Evolutionary conservation across 768 basidiomycete species (phyloP), one percentile per base, ranked within the genome.

Genomic region (Podaxis sp.): DNA sequence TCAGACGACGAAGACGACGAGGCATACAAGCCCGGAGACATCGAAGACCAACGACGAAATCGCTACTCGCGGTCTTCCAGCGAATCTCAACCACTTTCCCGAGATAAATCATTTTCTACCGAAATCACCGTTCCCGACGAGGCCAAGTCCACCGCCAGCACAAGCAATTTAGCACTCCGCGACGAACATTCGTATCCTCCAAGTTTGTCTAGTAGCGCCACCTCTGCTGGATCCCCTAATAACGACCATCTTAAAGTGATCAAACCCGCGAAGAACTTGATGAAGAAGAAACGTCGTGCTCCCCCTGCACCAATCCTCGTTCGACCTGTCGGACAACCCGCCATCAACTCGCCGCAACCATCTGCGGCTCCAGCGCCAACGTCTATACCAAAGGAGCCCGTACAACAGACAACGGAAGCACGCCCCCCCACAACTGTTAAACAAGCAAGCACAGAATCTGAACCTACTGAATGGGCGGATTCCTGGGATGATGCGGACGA

Each of bases 121-220:
- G 54, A 63, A 57, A 60, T 65, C 24, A 69, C 70, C 42, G 75
- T 71, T 8, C 72, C 73, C 12, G 74, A 75, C 17, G 81, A 82
- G 64, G 68, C 73, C 38, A 83, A 84, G 70, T 77, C 78, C 4
- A 67, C 74, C 22, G 72, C 73, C 9, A 73, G 77, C 9, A 75
- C 74, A 38, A 74, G 76, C 11, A 67, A 68, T 9, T 71, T 73
- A n/a, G 72, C 72, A 53, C 65, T 70, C n/a, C 68, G 72, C 12
- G 77, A 78, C 1, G 61, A 73, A 38, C 85, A 88, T 66, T 79
- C 84, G 26, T 90, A 90, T 69, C 89, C 89, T 33, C 89, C 89
- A 13, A 83, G 80, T 66, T 74, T 80, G 24, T 72, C 77, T 17
- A 78, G 74, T 64, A 80, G 81, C 66, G 68, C 79, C 44, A 72